Conservation (phyloP, 163 green algal species). For the Scenedesmus sp. region DNA sequence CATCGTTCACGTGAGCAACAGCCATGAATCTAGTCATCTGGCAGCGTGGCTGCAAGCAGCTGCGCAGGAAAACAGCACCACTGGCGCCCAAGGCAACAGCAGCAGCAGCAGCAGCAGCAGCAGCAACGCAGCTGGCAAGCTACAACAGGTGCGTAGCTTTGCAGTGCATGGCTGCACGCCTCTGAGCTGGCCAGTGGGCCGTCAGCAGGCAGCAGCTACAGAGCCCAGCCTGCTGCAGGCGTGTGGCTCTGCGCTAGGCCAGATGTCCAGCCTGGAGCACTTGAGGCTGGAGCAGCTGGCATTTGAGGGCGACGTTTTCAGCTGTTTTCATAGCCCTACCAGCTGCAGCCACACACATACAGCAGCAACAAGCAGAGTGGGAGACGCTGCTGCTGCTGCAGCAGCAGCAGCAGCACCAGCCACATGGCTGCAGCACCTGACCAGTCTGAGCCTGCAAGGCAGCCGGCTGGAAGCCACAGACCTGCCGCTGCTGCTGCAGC, state of each 20-base stretch:
- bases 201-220: neutral
- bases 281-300: neutral
- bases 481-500: constrained; percentile 6
- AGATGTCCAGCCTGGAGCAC: neutral
- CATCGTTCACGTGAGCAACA: neutral
- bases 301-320: neutral
- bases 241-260: neutral
- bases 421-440: neutral
- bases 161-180: neutral
- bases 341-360: neutral
- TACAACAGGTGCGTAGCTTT: neutral
- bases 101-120: neutral
- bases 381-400: too few species aligned
- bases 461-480: neutral
- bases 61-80: neutral
- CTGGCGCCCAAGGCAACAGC: neutral
- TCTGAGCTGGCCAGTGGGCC: neutral
- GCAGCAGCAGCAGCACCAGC: neutral
- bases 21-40: neutral
- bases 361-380: neutral
- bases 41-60: constrained; percentile 4
- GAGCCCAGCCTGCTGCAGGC: neutral
- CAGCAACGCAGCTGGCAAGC: neutral
- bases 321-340: neutral
- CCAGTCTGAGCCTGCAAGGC: neutral